Evolutionary conservation across 768 basidiomycete species (phyloP), one percentile per base, ranked within the genome.

Genomic region (button mushroom (Agaricus bisporus)): DNA sequence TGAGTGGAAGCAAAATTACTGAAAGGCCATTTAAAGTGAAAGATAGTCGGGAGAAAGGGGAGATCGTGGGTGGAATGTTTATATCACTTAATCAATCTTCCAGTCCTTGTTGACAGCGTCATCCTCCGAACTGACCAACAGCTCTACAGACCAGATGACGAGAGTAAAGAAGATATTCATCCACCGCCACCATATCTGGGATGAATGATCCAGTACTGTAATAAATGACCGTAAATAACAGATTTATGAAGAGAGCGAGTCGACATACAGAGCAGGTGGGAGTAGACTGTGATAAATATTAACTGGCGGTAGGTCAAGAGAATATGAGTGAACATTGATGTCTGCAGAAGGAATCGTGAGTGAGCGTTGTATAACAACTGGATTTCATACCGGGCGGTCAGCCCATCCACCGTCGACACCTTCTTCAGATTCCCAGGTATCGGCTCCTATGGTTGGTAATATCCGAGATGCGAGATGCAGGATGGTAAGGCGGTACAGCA

Each of bases 161-260:
- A 93, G 75, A 4, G 88, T 91, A 68, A 92, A 86, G 71, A 91
- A 89, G 32, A 93, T 85, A 63, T 90, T 89, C 74, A 86, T 85
- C 90, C 91, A 92, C 57, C 91, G 79, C 87, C 91, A 92, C 91
- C 91, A 93, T 46, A 91, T 81, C 63, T 92, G 91, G n/a, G 88
- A 89, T 17, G 90, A 87, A 62, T 89, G 86, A 61, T 93, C 91
- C 49, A 93, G 73, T 42, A 93, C 91, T 91, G 49, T 20, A 5
- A 43, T 32, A 32, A 60, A 42, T 11, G 10, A 51, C 39, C 56
- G 22, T 26, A 41, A 53, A 35, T 14, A 20, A 48, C 28, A 12
- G 39, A 41, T 26, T 17, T 5, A 18, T 18, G 39, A 35, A 29
- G 17, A 42, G 11, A 17, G 51, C n/a, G n/a, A 56, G 26, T 14